Evolutionary conservation across 306 rosid species (phyloP).

Genomic region (Ochetophila trinervis): DNA sequence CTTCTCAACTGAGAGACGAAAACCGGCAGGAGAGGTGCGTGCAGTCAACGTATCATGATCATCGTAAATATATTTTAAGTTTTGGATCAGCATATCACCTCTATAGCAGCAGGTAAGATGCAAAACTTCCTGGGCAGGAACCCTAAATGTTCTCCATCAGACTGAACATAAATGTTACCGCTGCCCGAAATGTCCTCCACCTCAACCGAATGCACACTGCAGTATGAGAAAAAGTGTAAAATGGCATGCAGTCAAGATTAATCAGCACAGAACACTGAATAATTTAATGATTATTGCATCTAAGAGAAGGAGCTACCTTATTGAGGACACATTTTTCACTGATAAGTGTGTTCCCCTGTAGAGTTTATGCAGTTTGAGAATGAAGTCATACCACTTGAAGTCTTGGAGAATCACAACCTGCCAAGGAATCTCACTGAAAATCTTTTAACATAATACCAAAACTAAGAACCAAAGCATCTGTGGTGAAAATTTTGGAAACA

Average conservation of each 20-base stretch:
- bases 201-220: slow-evolving; percentile 65
- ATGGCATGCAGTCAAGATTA: background rate
- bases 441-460: background rate
- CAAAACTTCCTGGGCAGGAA: slow-evolving; percentile 76
- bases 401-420: slow-evolving; percentile 90
- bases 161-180: slow-evolving; percentile 65
- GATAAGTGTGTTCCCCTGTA: slow-evolving; percentile 82
- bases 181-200: slow-evolving; percentile 68
- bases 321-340: slow-evolving; percentile 68
- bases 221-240: slow-evolving; percentile 6
- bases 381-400: slow-evolving; percentile 88
- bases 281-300: background rate
- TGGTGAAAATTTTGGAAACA: background rate
- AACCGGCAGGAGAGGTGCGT: too few species aligned
- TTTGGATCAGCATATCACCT: slow-evolving; percentile 68
- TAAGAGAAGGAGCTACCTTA: slow-evolving; percentile 48
- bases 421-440: slow-evolving; percentile 8
- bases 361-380: slow-evolving; percentile 66
- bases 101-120: slow-evolving; percentile 69
- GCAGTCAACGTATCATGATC: too few species aligned
- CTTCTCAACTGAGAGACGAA: too few species aligned
- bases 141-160: slow-evolving; percentile 92
- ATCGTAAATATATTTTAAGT: too few species aligned
- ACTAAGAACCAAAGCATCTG: background rate
- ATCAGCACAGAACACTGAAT: background rate